Percentiles rank a stretch among this genome's conserved stretches.
Conservation (phyloP, 306 rosid genomes). For the Oemleria cerasiformis region DNA sequence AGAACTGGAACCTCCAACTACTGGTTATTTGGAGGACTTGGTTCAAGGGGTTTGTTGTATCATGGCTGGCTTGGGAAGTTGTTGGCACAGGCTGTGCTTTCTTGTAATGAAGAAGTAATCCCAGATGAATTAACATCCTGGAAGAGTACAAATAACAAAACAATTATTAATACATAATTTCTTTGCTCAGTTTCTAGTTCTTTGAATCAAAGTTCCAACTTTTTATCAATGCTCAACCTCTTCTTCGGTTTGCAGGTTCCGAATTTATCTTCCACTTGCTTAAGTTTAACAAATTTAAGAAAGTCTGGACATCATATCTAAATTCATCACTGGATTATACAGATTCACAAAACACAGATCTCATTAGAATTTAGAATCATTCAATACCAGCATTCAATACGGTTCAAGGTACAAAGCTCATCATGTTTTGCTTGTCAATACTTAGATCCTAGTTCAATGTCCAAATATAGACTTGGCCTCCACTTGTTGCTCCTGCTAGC, state of each 20-base stretch:
- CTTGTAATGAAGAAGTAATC: conserved; percentile 54
- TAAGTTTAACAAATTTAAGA: too few relatives aligned
- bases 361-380: too few relatives aligned
- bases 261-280: too few relatives aligned
- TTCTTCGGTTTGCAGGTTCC: too few relatives aligned
- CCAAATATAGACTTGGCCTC: conserved; percentile 53
- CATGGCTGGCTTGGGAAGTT: conserved; percentile 91
- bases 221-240: not conserved
- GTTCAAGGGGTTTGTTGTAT: conserved; percentile 87
- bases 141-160: conserved; percentile 36
- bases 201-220: not conserved
- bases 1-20: conserved; percentile 40
- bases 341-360: too few relatives aligned
- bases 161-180: not conserved
- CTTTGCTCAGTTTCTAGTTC: not conserved
- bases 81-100: conserved; percentile 71
- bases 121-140: conserved; percentile 77
- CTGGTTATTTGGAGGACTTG: conserved; percentile 92
- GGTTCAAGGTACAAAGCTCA: not conserved
- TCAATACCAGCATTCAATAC: too few relatives aligned
- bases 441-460: conserved; percentile 12
- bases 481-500: conserved; percentile 49
- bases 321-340: too few relatives aligned
- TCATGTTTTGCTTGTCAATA: not conserved
- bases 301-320: too few relatives aligned